Evolutionary conservation across 2,329 filamentous ascomycete species (phyloP).

Genomic region (Malbranchea cinnamomea): DNA sequence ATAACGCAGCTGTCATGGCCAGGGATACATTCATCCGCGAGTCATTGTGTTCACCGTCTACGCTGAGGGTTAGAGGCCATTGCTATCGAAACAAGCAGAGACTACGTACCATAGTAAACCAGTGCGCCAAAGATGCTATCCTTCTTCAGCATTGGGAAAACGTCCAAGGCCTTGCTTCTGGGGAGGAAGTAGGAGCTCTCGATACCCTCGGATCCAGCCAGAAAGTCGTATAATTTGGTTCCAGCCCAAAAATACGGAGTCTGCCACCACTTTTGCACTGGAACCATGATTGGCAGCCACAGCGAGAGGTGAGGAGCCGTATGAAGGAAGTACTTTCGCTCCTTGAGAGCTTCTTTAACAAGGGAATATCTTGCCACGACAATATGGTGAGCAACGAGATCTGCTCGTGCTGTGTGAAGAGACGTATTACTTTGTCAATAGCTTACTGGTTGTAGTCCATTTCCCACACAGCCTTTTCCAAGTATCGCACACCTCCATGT

Average conservation of each 20-base stretch:
- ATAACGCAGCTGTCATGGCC: constrained; percentile 77
- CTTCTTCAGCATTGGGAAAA: constrained; percentile 77
- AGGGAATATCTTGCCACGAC: constrained; percentile 40
- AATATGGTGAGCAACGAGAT: not conserved
- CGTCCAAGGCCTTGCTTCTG: constrained; percentile 70
- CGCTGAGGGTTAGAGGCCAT: constrained; percentile 9
- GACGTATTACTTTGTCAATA: constrained; percentile 2
- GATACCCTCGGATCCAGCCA: constrained; percentile 69
- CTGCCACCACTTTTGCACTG: constrained; percentile 71
- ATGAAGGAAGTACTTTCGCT: constrained; percentile 70
- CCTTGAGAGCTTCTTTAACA: constrained; percentile 66
- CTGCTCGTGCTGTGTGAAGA: not conserved
- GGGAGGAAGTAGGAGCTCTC: constrained; percentile 82
- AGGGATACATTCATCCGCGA: constrained; percentile 84
- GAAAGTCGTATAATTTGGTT: constrained; percentile 68
- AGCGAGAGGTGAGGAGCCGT: constrained; percentile 68
- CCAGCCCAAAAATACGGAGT: constrained; percentile 58
- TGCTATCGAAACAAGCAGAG: not conserved
- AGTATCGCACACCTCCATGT: constrained; percentile 68
- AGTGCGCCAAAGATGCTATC: constrained; percentile 64
- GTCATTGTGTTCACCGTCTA: constrained; percentile 80
- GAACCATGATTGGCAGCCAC: constrained; percentile 74
- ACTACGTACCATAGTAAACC: constrained; percentile 58
- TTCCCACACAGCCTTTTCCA: constrained; percentile 78
- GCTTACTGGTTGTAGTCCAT: constrained; percentile 63